Conservation (phyloP, 2,329 filamentous ascomycete species). For the Westerdykella ornata region DNA sequence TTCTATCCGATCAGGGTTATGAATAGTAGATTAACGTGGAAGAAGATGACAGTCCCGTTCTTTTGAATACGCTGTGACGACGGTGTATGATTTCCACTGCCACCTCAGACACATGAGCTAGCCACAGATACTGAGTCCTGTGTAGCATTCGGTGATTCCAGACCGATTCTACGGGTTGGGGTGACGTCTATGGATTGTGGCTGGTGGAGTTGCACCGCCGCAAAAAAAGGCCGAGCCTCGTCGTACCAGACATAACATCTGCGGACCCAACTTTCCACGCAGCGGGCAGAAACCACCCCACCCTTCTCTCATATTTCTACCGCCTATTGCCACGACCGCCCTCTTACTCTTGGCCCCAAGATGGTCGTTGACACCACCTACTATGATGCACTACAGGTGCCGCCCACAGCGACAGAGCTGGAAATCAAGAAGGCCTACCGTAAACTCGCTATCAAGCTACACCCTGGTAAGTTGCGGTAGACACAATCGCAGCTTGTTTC, state of each 20-base stretch:
- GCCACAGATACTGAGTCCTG: too few relatives aligned
- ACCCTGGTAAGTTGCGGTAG: conserved; percentile 57
- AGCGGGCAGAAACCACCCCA: background rate
- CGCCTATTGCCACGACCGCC: conserved; percentile 2
- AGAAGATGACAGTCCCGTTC: too few relatives aligned
- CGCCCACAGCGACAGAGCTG: conserved; percentile 76
- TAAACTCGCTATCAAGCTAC: conserved; percentile 83
- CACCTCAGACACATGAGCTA: too few relatives aligned
- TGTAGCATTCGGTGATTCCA: too few relatives aligned
- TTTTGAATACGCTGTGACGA: too few relatives aligned
- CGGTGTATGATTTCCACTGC: too few relatives aligned
- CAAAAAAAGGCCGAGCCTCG: conserved; percentile 1
- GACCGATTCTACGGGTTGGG: background rate
- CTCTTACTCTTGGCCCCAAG: conserved; percentile 1
- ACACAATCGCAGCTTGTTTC: conserved; percentile 1
- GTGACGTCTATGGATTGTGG: conserved; percentile 17
- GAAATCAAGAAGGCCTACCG: conserved; percentile 98
- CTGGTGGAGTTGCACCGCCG: conserved; percentile 9
- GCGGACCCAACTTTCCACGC: background rate
- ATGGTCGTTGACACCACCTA: conserved; percentile 89
- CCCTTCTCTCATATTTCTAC: conserved; percentile 1
- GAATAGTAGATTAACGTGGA: conserved; percentile 1
- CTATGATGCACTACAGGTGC: conserved; percentile 80
- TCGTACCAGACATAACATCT: conserved; percentile 5
- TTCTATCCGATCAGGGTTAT: conserved; percentile 17